Evolutionary conservation across 1,139 yeast genomes (phyloP), one percentile per base, ranked within the genome.

Genomic region (Debaryomycetaceae sp.): DNA sequence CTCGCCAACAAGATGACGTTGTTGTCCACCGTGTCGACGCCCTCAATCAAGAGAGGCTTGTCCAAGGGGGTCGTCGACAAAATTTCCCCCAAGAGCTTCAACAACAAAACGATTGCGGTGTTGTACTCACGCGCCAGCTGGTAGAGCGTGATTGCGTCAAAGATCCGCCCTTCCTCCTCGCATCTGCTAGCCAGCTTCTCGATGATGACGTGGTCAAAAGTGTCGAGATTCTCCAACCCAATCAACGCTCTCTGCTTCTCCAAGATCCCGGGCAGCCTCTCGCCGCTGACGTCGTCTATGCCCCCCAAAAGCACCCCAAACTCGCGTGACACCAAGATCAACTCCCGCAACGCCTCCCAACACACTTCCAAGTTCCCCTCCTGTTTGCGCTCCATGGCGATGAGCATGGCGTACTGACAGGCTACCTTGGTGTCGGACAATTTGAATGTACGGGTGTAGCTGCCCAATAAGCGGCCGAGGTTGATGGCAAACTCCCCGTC

Each of bases 121-220:
- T 84, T 84, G 53, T 82, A 83, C 47, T 89, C 95, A 56, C 85
- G 93, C 34, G 95, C 77, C 40, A 89, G 71, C 59, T 89, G 96
- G 51, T 85, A 91, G 35, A 91, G 66, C 34, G 85, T 63, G 36
- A 93, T 73, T 8, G 97, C 86, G 51, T 93, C 97, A 39, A 83
- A 77, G 4, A 80, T 70, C 46, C 96, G 72, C 3, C 97, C 97
- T 51, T 88, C 97, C 44, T 86, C 94, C 49, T 85, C 93, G 18
- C 97, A 95, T 44, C 77, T 78, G 31, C 71, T 68, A 2, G 97
- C 97, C 17, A 95, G 88, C 38, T 77, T 78, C 48, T 83, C 94
- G 5, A 94, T 78, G 28, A 91, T 86, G 37, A 76, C 75, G 31
- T 49, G 56, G 41, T 61, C 51, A 37, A 61, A 67, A 21, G 54